Evolutionary conservation across 306 rosid species (phyloP).

Genomic region (Sphenostylis stenocarpa): DNA sequence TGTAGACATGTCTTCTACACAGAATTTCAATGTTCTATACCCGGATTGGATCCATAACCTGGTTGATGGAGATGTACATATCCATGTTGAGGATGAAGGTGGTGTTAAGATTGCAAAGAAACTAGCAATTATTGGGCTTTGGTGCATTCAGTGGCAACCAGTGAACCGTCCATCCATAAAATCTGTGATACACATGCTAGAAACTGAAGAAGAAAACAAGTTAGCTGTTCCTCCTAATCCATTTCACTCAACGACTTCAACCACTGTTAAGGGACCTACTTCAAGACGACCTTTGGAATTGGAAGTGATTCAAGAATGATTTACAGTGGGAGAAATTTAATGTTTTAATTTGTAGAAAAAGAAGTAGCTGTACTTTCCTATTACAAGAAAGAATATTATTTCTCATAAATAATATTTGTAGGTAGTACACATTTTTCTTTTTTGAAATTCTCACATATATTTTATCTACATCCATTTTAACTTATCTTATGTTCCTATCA

Average conservation of each 20-base stretch:
- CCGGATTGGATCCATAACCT: not conserved
- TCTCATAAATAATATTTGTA: too few relatives aligned
- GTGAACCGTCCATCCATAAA: not conserved
- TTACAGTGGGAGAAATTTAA: not conserved
- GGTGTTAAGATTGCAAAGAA: not conserved
- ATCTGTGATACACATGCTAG: not conserved
- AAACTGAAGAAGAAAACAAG: not conserved
- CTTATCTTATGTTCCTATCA: too few relatives aligned
- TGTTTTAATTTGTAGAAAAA: not conserved
- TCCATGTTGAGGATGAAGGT: not conserved
- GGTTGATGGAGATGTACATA: not conserved
- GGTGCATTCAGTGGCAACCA: not conserved
- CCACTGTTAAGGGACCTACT: not conserved
- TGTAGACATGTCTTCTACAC: not conserved
- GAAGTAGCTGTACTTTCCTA: too few relatives aligned
- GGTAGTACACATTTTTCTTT: too few relatives aligned
- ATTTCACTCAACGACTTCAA: not conserved
- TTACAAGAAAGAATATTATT: too few relatives aligned
- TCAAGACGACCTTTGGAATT: not conserved
- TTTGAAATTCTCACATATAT: too few relatives aligned
- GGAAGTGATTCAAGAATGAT: not conserved
- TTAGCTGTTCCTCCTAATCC: not conserved
- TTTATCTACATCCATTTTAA: too few relatives aligned
- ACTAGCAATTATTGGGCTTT: not conserved
- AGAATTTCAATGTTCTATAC: not conserved